Conservation (phyloP, 352 stramenopile genomes). For the Phytophthora chlamydospora region DNA sequence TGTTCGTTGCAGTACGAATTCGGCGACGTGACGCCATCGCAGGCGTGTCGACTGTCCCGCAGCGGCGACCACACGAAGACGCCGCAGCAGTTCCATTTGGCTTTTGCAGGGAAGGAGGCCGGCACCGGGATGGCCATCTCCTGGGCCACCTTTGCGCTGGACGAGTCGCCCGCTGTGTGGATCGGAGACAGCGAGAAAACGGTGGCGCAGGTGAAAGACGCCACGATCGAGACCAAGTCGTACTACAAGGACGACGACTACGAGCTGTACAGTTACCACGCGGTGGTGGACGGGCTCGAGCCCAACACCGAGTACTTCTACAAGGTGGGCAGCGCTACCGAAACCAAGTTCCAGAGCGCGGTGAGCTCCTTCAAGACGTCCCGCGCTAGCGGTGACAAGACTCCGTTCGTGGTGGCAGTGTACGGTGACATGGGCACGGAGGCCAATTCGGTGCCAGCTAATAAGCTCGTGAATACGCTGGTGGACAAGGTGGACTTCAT, state of each 20-base stretch:
- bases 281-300: slow-evolving; percentile 24
- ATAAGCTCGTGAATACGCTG: slow-evolving; percentile 38
- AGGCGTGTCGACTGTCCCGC: slow-evolving; percentile 54
- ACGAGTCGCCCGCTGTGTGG: slow-evolving; percentile 51
- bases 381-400: slow-evolving; percentile 29
- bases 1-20: slow-evolving; percentile 52
- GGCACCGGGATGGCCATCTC: slow-evolving; percentile 41
- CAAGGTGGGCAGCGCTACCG: slow-evolving; percentile 27
- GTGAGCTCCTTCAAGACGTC: slow-evolving; percentile 60
- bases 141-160: slow-evolving; percentile 44
- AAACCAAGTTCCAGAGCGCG: slow-evolving; percentile 25
- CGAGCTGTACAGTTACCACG: slow-evolving; percentile 40
- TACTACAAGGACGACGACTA: slow-evolving; percentile 59
- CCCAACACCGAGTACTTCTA: slow-evolving; percentile 38
- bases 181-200: slow-evolving; percentile 25
- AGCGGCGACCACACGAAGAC: slow-evolving; percentile 24
- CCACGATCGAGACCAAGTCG: slow-evolving; percentile 32
- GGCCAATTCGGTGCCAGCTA: slow-evolving; percentile 33
- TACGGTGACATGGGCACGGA: slow-evolving; percentile 51
- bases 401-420: slow-evolving; percentile 40
- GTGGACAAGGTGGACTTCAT: slow-evolving; percentile 43
- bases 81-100: slow-evolving; percentile 60
- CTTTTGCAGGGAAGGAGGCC: slow-evolving; percentile 42
- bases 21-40: slow-evolving; percentile 48
- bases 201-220: slow-evolving; percentile 22